Percentiles rank a stretch among this genome's conserved stretches.
Conservation (phyloP, 192 early-diverging fungal genomes). For the Umbelopsis isabellina region DNA sequence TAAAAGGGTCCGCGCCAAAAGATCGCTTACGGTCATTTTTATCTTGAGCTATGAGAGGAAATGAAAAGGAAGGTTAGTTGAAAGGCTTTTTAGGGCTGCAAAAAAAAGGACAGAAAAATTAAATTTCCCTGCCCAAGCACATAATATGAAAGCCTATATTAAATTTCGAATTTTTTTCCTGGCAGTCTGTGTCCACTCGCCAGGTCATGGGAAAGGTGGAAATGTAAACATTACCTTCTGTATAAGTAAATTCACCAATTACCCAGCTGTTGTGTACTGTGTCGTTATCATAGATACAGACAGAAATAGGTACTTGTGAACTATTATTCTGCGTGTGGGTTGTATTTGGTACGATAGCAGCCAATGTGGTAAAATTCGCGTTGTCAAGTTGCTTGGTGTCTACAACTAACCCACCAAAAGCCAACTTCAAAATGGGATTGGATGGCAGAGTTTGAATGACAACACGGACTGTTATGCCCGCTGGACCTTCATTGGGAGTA, state of each 20-base stretch:
- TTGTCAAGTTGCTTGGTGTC: constrained; percentile 52
- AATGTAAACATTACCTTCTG: constrained; percentile 29
- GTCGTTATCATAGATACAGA: constrained; percentile 45
- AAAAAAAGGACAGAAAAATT: not conserved
- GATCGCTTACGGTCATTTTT: constrained; percentile 14
- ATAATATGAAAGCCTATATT: not conserved
- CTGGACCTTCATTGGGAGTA: constrained; percentile 43
- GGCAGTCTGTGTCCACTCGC: not conserved
- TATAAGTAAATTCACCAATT: constrained; percentile 48
- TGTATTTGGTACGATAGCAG: constrained; percentile 41
- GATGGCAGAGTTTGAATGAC: constrained; percentile 35
- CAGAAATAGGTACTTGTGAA: constrained; percentile 46
- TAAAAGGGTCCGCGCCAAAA: constrained; percentile 1
- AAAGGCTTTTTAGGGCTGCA: not conserved
- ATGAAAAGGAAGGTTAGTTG: not conserved
- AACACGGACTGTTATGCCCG: constrained; percentile 37
- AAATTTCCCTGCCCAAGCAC: constrained; percentile 3
- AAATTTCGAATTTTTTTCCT: not conserved
- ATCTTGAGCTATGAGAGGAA: not conserved
- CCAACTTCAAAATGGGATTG: constrained; percentile 44
- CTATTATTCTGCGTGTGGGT: constrained; percentile 38
- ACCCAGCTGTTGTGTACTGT: constrained; percentile 48
- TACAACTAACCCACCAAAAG: constrained; percentile 52
- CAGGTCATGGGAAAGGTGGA: not conserved
- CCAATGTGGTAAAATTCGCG: constrained; percentile 49